These are phyloP conservation scores for Monotropa hypopitys DNA, from an alignment of 179 eudicot species.

Conservation along the genomic window DNA sequence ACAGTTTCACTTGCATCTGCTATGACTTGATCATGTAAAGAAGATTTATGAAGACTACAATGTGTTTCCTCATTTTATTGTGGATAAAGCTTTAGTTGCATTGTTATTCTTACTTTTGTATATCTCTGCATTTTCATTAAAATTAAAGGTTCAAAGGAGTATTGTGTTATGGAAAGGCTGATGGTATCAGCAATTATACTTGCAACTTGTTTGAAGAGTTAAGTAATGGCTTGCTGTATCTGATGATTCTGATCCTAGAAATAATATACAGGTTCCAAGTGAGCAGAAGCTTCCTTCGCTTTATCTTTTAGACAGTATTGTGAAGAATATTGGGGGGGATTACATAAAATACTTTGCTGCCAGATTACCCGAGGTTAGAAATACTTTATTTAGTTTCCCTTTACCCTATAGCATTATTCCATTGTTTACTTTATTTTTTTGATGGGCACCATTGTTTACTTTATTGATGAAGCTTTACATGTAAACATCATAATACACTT, in stretches of 20 bases:
- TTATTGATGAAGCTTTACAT: not conserved
- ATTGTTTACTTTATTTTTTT: too few relatives aligned
- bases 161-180: not conserved
- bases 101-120: not conserved
- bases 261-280: constrained; percentile 72
- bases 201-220: not conserved
- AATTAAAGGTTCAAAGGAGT: not conserved
- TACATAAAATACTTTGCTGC: constrained; percentile 80
- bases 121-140: not conserved
- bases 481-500: not conserved
- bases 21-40: not conserved
- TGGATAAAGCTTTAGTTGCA: not conserved
- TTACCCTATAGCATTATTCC: not conserved
- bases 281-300: constrained; percentile 97
- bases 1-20: not conserved
- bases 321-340: constrained; percentile 94
- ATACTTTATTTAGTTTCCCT: not conserved
- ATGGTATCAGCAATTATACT: not conserved
- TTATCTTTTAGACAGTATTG: constrained; percentile 92
- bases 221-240: constrained; percentile 1
- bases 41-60: not conserved
- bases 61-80: not conserved
- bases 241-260: constrained; percentile 14
- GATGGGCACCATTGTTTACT: not conserved
- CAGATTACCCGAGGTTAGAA: constrained; percentile 88